Percentiles rank a stretch among this genome's conserved stretches.
phyloP scores from a whole-genome alignment of 805 yeast genomes.

The Kodamaea leandrae region DNA sequence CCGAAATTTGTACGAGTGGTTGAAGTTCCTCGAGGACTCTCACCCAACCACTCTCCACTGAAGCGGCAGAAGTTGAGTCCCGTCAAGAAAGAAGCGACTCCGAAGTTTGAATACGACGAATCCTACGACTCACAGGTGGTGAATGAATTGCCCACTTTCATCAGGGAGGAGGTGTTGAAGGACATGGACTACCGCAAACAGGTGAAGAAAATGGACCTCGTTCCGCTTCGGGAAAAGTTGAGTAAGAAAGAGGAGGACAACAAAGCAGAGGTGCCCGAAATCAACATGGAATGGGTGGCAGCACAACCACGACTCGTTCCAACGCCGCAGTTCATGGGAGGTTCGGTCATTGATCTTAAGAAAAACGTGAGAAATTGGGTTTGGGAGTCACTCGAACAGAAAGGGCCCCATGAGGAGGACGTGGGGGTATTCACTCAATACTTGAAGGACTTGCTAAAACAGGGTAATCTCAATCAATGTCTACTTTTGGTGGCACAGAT shows the following conservation, averaged over 20 bases:
- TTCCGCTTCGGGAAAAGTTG: constrained; percentile 28
- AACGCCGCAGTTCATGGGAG: constrained; percentile 11
- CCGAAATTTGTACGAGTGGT: constrained; percentile 32
- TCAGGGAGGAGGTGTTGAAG: constrained; percentile 34
- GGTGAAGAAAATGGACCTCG: constrained; percentile 23
- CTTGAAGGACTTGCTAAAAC: constrained; percentile 18
- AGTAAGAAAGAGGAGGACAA: constrained; percentile 11
- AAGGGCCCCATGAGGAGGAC: constrained; percentile 38
- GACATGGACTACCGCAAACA: constrained; percentile 32
- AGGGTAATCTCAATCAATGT: constrained; percentile 17
- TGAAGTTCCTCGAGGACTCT: constrained; percentile 24
- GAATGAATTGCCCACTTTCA: constrained; percentile 38
- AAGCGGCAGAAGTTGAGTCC: constrained; percentile 15
- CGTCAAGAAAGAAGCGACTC: constrained; percentile 10
- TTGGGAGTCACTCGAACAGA: constrained; percentile 23
- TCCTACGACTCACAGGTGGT: constrained; percentile 37
- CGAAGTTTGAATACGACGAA: constrained; percentile 21
- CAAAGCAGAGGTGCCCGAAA: constrained; percentile 14
- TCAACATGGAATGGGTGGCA: constrained; percentile 23
- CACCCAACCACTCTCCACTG: constrained; percentile 21
- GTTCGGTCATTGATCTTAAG: constrained; percentile 12
- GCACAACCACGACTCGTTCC: constrained; percentile 15
- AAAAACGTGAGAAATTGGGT: constrained; percentile 27
- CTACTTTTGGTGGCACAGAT: constrained; percentile 17
- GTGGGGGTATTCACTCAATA: constrained; percentile 19